phyloP scores from a whole-genome alignment of 805 yeast species.

The Candida xyloterini region DNA sequence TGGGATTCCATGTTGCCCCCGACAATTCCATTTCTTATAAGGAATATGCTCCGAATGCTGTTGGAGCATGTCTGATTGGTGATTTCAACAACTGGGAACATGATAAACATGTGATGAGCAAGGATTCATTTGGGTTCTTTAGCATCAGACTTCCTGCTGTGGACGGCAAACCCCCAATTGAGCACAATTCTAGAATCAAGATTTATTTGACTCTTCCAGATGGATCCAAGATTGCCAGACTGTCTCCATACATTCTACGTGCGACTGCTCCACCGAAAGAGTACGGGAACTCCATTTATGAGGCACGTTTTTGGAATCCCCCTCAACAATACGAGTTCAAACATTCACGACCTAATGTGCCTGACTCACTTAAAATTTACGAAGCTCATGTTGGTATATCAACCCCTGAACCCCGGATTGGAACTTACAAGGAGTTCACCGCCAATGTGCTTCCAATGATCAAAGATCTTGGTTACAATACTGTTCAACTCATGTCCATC shows the following conservation, averaged over 20 bases:
- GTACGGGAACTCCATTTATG: conserved; percentile 51
- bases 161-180: conserved; percentile 59
- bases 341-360: conserved; percentile 58
- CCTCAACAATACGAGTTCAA: conserved; percentile 51
- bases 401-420: conserved; percentile 81
- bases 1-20: conserved; percentile 70
- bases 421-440: conserved; percentile 84
- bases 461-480: conserved; percentile 81
- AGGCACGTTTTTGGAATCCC: conserved; percentile 95
- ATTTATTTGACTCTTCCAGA: conserved; percentile 60
- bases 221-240: conserved; percentile 71
- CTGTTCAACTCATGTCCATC: conserved; percentile 94
- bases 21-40: conserved; percentile 58
- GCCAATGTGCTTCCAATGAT: conserved; percentile 77
- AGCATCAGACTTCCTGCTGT: conserved; percentile 53
- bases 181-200: conserved; percentile 79
- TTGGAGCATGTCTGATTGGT: conserved; percentile 74
- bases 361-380: conserved; percentile 65
- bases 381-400: conserved; percentile 97
- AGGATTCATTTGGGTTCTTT: conserved; percentile 74
- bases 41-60: conserved; percentile 93
- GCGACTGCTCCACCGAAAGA: conserved; percentile 73
- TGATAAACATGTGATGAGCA: conserved; percentile 49
- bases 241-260: conserved; percentile 86
- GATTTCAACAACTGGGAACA: conserved; percentile 88